Conservation (phyloP, 768 basidiomycete species). For the Rickenella mellea region DNA sequence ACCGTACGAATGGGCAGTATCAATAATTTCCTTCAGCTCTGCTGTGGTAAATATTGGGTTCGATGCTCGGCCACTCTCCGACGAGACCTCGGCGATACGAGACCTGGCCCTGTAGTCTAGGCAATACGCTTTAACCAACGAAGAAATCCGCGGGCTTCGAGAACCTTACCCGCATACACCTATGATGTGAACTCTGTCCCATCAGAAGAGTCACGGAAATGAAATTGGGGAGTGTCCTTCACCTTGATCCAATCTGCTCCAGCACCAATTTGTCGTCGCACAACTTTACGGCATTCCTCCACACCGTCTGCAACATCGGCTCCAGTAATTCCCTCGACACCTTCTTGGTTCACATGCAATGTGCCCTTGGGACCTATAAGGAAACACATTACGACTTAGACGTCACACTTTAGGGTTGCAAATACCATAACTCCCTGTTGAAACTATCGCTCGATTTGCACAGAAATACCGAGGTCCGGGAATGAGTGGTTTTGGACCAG, state of each 20-base stretch:
- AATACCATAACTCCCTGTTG: slow-evolving; percentile 56
- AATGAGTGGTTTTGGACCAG: slow-evolving; percentile 35
- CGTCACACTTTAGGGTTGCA: neutral
- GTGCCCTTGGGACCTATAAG: slow-evolving; percentile 43
- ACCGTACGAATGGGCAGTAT: slow-evolving; percentile 38
- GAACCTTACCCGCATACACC: slow-evolving; percentile 42
- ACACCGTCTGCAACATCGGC: slow-evolving; percentile 52
- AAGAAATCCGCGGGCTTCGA: slow-evolving; percentile 3
- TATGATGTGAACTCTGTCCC: slow-evolving; percentile 8
- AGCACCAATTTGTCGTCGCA: slow-evolving; percentile 51
- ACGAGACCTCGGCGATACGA: slow-evolving; percentile 31
- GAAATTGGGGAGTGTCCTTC: neutral
- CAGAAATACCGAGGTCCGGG: slow-evolving; percentile 59
- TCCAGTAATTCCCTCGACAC: slow-evolving; percentile 46
- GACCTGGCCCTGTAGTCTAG: slow-evolving; percentile 47
- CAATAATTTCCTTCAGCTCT: slow-evolving; percentile 41
- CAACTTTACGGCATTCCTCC: slow-evolving; percentile 43
- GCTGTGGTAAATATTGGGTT: slow-evolving; percentile 33
- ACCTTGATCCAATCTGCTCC: slow-evolving; percentile 67
- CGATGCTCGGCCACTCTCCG: slow-evolving; percentile 21
- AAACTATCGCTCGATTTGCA: slow-evolving; percentile 47
- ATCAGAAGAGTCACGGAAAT: neutral
- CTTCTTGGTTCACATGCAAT: slow-evolving; percentile 35
- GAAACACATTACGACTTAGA: neutral
- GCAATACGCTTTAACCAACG: neutral